Evolutionary conservation across 768 basidiomycete species (phyloP).

Genomic region (Lactarius sp.): DNA sequence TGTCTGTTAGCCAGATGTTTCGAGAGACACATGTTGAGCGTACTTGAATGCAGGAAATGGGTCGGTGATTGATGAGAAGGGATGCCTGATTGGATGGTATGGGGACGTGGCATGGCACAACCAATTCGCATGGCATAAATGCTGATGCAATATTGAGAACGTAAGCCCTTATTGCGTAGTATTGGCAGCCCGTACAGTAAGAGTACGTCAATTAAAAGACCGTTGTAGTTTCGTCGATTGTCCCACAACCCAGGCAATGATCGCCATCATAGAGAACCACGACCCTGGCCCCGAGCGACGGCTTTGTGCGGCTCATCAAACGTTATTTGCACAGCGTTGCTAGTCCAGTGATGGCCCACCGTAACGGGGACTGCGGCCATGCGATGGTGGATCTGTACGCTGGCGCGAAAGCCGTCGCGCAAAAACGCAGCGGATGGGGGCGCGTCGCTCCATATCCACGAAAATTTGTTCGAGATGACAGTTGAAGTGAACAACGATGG

Average conservation of each 20-base stretch:
- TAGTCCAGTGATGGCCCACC: slow-evolving; percentile 5
- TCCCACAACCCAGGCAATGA: slow-evolving; percentile 83
- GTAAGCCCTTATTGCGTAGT: no score
- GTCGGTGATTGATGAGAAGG: no score
- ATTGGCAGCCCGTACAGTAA: no score
- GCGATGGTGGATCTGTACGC: slow-evolving; percentile 65
- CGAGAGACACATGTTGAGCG: no score
- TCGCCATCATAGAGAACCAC: slow-evolving; percentile 66
- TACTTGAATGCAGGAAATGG: no score
- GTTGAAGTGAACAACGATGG: slow-evolving; percentile 45
- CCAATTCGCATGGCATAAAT: no score
- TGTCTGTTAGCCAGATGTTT: slow-evolving; percentile 61
- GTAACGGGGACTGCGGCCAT: slow-evolving; percentile 44
- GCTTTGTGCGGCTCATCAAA: slow-evolving; percentile 60
- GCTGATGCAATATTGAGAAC: no score
- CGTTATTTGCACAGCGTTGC: slow-evolving; percentile 38
- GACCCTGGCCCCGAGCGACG: slow-evolving; percentile 76
- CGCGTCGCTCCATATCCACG: slow-evolving; percentile 72
- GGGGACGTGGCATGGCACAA: no score
- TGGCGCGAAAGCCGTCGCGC: slow-evolving; percentile 43
- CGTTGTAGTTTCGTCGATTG: slow-evolving; percentile 39
- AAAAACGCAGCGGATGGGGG: slow-evolving; percentile 45
- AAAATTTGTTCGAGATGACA: slow-evolving; percentile 45
- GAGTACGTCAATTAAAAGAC: no score
- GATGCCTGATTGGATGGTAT: no score